Conservation (phyloP, 306 rosid genomes). For the Lablab purpureus region DNA sequence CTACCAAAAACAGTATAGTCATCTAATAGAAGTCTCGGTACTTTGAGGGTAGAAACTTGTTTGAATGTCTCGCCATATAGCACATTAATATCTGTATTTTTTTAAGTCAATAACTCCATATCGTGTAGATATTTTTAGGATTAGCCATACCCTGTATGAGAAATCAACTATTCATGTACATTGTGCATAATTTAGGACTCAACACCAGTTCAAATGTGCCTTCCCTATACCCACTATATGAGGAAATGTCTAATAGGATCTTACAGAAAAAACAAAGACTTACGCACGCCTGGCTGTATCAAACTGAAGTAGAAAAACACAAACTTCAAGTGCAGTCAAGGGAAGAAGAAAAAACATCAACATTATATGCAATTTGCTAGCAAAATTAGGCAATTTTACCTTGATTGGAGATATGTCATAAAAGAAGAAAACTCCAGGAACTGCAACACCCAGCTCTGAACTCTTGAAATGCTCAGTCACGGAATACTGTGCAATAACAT, state of each 20-base stretch:
- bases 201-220: too few species aligned
- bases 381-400: conserved; percentile 51
- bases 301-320: neutral
- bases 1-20: too few species aligned
- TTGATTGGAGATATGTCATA: conserved; percentile 91
- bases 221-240: too few species aligned
- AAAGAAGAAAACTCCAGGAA: conserved; percentile 84
- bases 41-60: too few species aligned
- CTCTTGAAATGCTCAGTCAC: conserved; percentile 92
- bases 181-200: too few species aligned
- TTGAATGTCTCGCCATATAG: too few species aligned
- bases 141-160: too few species aligned
- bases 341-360: conserved; percentile 24
- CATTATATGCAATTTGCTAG: conserved; percentile 28
- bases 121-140: too few species aligned
- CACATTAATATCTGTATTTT: too few species aligned
- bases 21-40: too few species aligned
- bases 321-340: neutral
- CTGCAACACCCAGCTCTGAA: conserved; percentile 61
- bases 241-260: conserved; percentile 5
- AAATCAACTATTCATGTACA: too few species aligned
- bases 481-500: conserved; percentile 74
- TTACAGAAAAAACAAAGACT: neutral
- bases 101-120: too few species aligned
- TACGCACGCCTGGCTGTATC: neutral